Conservation (phyloP, 306 rosid species). For the Albizia julibrissin region DNA sequence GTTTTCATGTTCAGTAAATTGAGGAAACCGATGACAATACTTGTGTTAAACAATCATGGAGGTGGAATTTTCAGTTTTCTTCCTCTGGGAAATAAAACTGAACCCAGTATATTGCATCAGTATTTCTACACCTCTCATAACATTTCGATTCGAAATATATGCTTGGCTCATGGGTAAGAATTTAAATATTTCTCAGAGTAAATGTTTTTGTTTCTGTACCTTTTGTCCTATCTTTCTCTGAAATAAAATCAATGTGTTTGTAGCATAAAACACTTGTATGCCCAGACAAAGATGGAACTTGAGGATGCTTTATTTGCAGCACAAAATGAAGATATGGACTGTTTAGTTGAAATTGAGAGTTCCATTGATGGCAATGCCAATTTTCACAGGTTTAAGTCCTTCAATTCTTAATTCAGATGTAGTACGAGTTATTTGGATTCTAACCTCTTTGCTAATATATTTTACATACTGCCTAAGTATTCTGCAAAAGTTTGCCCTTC, state of each 20-base stretch:
- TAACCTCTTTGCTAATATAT: conserved; percentile 34
- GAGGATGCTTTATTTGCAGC: conserved; percentile 60
- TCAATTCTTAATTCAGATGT: conserved; percentile 26
- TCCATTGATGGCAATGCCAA: conserved; percentile 75
- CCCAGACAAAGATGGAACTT: conserved; percentile 71
- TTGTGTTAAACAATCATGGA: conserved; percentile 87
- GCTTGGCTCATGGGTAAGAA: conserved; percentile 86
- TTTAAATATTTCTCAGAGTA: conserved; percentile 20
- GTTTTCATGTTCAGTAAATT: conserved; percentile 52
- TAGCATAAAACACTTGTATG: conserved; percentile 80
- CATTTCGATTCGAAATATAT: conserved; percentile 62
- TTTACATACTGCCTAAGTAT: conserved; percentile 47
- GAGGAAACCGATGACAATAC: conserved; percentile 87
- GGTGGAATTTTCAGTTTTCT: conserved; percentile 95
- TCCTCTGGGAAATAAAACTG: conserved; percentile 73
- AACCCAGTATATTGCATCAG: conserved; percentile 56
- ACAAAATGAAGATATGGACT: conserved; percentile 60
- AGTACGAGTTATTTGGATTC: conserved; percentile 8
- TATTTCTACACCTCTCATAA: conserved; percentile 85
- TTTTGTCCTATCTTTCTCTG: conserved; percentile 32
- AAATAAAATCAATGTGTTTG: conserved; percentile 36
- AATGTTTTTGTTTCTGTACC: conserved; percentile 2
- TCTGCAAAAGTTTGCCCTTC: conserved; percentile 58
- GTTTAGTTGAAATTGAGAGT: conserved; percentile 79
- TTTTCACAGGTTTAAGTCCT: conserved; percentile 74